These are phyloP conservation scores for Sporothrix humicola DNA, from an alignment of 2,329 filamentous ascomycete species.

Conservation along the genomic window DNA sequence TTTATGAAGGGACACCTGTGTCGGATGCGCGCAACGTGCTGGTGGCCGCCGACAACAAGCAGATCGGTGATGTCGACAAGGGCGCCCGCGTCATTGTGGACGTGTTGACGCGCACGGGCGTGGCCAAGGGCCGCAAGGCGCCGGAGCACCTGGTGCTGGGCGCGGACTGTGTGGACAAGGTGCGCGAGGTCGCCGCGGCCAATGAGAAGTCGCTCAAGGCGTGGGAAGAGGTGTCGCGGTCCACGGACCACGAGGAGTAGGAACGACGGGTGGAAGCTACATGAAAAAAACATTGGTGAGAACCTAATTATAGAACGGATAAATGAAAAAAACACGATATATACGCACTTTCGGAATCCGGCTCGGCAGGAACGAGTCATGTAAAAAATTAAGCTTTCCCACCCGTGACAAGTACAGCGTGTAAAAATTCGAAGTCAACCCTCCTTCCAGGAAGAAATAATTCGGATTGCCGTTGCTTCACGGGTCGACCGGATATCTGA, in stretches of 20 bases:
- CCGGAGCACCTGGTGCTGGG: neutral
- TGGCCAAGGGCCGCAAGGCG: neutral
- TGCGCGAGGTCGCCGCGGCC: neutral
- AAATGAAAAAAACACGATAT: too few species aligned
- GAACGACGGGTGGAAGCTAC: too few species aligned
- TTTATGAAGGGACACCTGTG: neutral
- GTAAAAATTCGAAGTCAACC: too few species aligned
- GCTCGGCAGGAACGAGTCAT: too few species aligned
- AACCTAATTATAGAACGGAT: neutral
- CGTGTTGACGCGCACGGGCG: conserved; percentile 17
- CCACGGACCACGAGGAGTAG: neutral
- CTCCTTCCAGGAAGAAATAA: too few species aligned
- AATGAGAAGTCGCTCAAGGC: neutral
- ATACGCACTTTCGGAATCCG: neutral
- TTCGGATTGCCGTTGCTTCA: too few species aligned
- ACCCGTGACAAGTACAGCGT: too few species aligned
- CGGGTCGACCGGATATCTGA: too few species aligned
- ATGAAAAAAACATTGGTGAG: too few species aligned
- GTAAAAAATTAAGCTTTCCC: too few species aligned
- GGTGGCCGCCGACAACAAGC: neutral
- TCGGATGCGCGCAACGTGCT: neutral
- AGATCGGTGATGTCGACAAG: conserved; percentile 1
- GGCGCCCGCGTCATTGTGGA: conserved; percentile 15
- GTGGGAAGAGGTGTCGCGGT: conserved; percentile 16
- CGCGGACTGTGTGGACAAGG: neutral